A percentile compares a stretch with the other conserved stretches of the same genome.
Evolutionary conservation across 2,329 filamentous ascomycete species (phyloP).

Genomic region (Xylaria arbuscula): DNA sequence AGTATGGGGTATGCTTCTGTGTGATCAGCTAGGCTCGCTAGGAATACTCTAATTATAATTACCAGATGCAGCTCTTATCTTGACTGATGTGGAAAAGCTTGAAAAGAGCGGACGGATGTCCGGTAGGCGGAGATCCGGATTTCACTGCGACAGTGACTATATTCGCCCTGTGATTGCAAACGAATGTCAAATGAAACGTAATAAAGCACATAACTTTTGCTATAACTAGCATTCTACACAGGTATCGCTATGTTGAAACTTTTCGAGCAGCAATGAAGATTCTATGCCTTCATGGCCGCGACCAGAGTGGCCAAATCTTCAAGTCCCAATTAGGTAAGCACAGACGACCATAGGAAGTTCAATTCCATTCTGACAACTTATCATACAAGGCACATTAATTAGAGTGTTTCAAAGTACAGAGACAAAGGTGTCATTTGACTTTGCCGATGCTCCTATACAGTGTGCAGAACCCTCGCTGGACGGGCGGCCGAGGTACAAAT

Average conservation of each 20-base stretch:
- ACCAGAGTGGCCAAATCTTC: conserved; percentile 35
- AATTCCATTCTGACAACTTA: conserved; percentile 5
- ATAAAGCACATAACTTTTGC: background rate
- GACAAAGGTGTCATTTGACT: conserved; percentile 40
- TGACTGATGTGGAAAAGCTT: background rate
- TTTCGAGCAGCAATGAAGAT: conserved; percentile 31
- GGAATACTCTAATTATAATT: background rate
- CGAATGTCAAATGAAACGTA: background rate
- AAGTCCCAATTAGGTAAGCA: conserved; percentile 37
- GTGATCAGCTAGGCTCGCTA: background rate
- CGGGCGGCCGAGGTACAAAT: conserved; percentile 31
- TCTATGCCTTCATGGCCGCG: conserved; percentile 40
- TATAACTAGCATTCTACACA: background rate
- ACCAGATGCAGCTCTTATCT: background rate
- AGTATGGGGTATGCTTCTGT: background rate
- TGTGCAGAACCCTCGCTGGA: conserved; percentile 22
- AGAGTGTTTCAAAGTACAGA: conserved; percentile 20
- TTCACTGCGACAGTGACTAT: background rate
- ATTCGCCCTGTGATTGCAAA: background rate
- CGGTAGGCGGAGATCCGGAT: conserved; percentile 18
- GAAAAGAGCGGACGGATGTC: conserved; percentile 17
- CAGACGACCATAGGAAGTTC: background rate
- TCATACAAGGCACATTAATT: conserved; percentile 16
- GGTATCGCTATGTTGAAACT: background rate
- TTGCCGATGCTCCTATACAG: conserved; percentile 39